Conservation (phyloP, 129 eudicot species). For the Cynara cardunculus region DNA sequence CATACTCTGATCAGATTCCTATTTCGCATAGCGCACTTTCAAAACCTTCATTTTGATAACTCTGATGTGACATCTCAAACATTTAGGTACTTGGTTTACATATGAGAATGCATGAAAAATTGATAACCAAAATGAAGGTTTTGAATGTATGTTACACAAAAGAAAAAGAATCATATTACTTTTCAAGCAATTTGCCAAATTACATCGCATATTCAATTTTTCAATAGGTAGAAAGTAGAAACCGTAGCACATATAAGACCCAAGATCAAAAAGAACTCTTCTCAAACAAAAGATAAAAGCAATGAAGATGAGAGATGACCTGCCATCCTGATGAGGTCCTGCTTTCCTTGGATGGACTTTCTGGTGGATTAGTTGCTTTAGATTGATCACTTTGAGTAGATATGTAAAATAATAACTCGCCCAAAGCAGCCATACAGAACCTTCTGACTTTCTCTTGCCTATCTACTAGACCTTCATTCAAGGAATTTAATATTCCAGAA, state of each 20-base stretch:
- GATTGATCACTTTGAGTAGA: slow-evolving; percentile 82
- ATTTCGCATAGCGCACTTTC: not conserved
- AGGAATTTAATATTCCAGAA: slow-evolving; percentile 76
- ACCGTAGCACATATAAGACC: not conserved
- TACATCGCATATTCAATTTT: not conserved
- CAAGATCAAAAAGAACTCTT: slow-evolving; percentile 3
- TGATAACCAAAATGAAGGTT: not conserved
- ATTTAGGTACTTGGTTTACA: not conserved
- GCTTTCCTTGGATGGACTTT: slow-evolving; percentile 76
- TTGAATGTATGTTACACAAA: not conserved
- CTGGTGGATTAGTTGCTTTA: slow-evolving; percentile 49
- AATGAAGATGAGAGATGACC: slow-evolving; percentile 43
- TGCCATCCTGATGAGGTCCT: slow-evolving; percentile 85
- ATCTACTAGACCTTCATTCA: slow-evolving; percentile 86
- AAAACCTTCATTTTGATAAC: not conserved
- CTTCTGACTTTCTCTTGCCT: slow-evolving; percentile 96
- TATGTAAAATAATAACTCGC: slow-evolving; percentile 89
- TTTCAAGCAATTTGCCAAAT: not conserved
- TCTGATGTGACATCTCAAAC: not conserved
- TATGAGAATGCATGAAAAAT: not conserved
- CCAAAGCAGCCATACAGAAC: slow-evolving; percentile 96
- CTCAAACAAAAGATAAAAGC: not conserved
- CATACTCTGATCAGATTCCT: not conserved
- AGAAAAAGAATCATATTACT: not conserved
- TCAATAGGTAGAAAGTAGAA: not conserved